Evolutionary conservation across 108 stramenopile genomes (phyloP).

Genomic region (Phaeodactylum tricornutum): DNA sequence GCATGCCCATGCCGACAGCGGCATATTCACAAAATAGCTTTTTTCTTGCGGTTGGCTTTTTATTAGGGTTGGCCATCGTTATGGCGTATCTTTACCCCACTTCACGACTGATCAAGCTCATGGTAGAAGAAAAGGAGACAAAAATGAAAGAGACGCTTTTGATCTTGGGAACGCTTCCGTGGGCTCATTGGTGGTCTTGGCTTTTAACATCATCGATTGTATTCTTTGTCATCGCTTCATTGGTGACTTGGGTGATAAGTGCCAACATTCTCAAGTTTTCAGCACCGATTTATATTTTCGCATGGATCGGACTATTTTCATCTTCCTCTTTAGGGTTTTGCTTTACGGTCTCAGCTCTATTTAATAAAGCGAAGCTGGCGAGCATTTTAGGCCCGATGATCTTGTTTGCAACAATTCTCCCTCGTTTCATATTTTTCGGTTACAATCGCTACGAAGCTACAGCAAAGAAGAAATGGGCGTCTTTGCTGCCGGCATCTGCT

Average conservation of each 20-base stretch:
- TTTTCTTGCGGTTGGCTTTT: constrained; percentile 39
- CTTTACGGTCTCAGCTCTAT: constrained; percentile 39
- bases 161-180: constrained; percentile 34
- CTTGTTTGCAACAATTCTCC: constrained; percentile 40
- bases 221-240: constrained; percentile 27
- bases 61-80: constrained; percentile 39
- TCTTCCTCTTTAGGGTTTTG: constrained; percentile 19
- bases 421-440: constrained; percentile 38
- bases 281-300: constrained; percentile 10
- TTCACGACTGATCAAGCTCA: constrained; percentile 28
- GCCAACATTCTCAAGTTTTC: background rate
- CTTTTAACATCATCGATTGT: constrained; percentile 14
- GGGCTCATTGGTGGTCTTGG: constrained; percentile 35
- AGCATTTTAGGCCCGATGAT: constrained; percentile 37
- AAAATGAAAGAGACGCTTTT: constrained; percentile 36
- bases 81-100: constrained; percentile 52
- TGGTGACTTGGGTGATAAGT: constrained; percentile 1
- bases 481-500: constrained; percentile 39
- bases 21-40: constrained; percentile 45
- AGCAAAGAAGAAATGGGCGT: constrained; percentile 24
- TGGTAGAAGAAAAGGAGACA: constrained; percentile 54
- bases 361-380: constrained; percentile 45
- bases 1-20: constrained; percentile 42
- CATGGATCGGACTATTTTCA: constrained; percentile 27
- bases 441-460: constrained; percentile 36